Conservation (phyloP, 176 grass and related monocot species). For the Oryza meyeriana region DNA sequence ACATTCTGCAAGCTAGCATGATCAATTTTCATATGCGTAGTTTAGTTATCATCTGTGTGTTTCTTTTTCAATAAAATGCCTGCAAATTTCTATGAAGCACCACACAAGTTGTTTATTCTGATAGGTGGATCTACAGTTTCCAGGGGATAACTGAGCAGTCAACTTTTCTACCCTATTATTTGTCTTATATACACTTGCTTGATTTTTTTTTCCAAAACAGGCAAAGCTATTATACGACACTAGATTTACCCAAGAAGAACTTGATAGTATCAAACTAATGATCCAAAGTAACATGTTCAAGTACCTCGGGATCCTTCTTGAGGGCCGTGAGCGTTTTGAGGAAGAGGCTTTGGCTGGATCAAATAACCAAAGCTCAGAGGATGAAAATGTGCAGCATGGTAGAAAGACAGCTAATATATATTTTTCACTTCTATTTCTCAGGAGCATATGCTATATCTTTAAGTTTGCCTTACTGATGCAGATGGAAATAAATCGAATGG, state of each 20-base stretch:
- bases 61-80: background rate
- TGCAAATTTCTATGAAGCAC: background rate
- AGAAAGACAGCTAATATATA: constrained; percentile 14
- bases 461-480: constrained; percentile 36
- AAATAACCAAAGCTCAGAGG: constrained; percentile 33
- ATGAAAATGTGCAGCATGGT: constrained; percentile 44
- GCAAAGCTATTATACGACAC: constrained; percentile 76
- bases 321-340: constrained; percentile 93
- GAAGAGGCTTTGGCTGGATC: constrained; percentile 70
- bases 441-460: constrained; percentile 11
- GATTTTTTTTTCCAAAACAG: constrained; percentile 47
- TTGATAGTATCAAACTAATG: constrained; percentile 86
- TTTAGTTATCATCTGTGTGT: constrained; percentile 1
- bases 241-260: constrained; percentile 79
- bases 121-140: background rate
- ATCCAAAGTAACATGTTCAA: constrained; percentile 99
- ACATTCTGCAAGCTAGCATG: background rate
- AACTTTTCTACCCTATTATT: background rate
- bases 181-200: constrained; percentile 18
- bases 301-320: constrained; percentile 88
- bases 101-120: constrained; percentile 10
- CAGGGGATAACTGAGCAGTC: background rate
- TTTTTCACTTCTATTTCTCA: background rate
- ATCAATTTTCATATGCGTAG: background rate
- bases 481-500: constrained; percentile 41